Evolutionary conservation across 495 filamentous ascomycete genomes (phyloP), one percentile per base, ranked within the genome.

Genomic region (Geopyxis carbonaria): DNA sequence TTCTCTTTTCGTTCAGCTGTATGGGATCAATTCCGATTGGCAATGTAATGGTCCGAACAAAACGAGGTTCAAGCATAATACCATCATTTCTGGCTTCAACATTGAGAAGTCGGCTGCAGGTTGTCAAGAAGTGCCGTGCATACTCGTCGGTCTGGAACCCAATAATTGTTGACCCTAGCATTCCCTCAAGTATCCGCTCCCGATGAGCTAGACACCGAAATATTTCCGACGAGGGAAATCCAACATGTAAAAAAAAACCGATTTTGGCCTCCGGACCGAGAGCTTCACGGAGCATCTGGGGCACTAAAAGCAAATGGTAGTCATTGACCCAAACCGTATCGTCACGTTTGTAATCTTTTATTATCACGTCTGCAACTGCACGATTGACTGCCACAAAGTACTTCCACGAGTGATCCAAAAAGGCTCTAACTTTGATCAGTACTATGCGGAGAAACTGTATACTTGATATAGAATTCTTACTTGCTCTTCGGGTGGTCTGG

Each of bases 401-500:
- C 49, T 82, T 70, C 83, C 83, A 94, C 1, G 84, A 93, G 50
- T 94, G 85, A 53, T 94, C 86, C 55, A 85, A 76, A 53, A 92
- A 94, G 0, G 86, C 86, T 19, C 52, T 56, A 19, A 1, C 25
- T 13, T 7, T 13, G 25, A 28, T 28, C 25, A 28, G 13, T 7
- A 7, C 13, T 13, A 28, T n/a, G n/a, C 28, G 2, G n/a, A 15
- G 28, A 6, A n/a, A n/a, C n/a, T n/a, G n/a, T n/a, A n/a, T n/a
- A n/a, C n/a, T n/a, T n/a, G n/a, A n/a, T 2, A 3, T 1, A 8
- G 6, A 40, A n/a, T 40, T 46, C 52, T 43, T 15, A 56, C 63
- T 93, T 93, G 72, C 82, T 93, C 65, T 92, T 93, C 8, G 86
- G 86, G 55, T 89, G 85, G 57, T 93, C 86, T 2, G 86, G 86